Conservation (phyloP, 176 grass and related monocot species). For the Paspalum vaginatum region DNA sequence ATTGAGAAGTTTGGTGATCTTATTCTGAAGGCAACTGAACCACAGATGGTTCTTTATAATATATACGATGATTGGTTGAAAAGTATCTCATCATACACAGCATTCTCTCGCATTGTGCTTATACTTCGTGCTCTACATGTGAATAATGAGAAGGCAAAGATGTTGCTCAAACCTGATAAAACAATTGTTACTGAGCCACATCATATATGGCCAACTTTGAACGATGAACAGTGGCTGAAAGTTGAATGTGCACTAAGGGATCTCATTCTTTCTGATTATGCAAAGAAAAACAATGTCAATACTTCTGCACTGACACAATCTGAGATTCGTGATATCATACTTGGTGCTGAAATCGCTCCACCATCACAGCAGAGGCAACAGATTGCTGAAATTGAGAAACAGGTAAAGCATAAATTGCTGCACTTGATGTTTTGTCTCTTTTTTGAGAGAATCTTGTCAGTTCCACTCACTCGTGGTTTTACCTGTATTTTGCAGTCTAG, state of each 20-base stretch:
- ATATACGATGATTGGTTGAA: conserved; percentile 99
- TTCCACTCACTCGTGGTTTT: conserved; percentile 36
- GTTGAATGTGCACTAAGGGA: conserved; percentile 97
- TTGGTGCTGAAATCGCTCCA: conserved; percentile 98
- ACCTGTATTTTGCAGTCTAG: conserved; percentile 73
- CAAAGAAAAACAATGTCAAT: conserved; percentile 99
- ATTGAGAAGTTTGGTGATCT: conserved; percentile 99
- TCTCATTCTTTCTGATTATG: conserved; percentile 97
- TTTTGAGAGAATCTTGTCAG: neutral
- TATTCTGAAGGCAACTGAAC: conserved; percentile 96
- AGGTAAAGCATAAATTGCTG: conserved; percentile 45
- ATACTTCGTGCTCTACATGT: conserved; percentile 95
- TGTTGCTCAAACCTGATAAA: conserved; percentile 97
- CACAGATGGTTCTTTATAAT: conserved; percentile 97
- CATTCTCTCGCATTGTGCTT: conserved; percentile 92
- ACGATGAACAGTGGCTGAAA: conserved; percentile 98
- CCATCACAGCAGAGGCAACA: conserved; percentile 97
- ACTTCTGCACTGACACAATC: conserved; percentile 96
- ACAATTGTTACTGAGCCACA: conserved; percentile 93
- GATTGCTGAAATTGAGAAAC: conserved; percentile 99
- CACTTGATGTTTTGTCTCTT: neutral
- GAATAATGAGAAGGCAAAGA: conserved; percentile 99
- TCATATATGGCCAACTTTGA: conserved; percentile 95
- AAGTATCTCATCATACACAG: conserved; percentile 98
- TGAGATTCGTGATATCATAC: conserved; percentile 98